Percentiles rank a stretch among this genome's conserved stretches.
phyloP scores from a whole-genome alignment of 176 grass and related monocot genomes.

The Lolium perenne region DNA sequence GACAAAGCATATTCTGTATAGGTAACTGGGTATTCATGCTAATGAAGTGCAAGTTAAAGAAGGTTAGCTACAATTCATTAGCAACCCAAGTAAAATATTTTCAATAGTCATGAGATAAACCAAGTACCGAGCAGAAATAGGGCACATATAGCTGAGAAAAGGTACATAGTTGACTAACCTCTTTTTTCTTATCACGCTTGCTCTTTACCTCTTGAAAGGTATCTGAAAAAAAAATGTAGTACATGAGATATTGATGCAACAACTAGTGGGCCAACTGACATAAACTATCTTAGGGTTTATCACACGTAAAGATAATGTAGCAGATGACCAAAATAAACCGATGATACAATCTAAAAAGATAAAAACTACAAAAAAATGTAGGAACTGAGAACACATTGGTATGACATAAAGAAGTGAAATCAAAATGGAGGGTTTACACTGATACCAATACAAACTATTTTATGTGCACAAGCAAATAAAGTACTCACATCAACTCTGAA shows the following conservation, averaged over 20 bases:
- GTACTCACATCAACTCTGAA: background rate
- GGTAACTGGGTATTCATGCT: background rate
- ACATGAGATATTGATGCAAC: conserved; percentile 37
- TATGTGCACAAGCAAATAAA: conserved; percentile 22
- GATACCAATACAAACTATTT: conserved; percentile 8
- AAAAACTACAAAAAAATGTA: background rate
- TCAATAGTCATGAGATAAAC: conserved; percentile 11
- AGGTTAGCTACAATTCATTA: conserved; percentile 13
- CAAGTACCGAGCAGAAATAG: background rate
- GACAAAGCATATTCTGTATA: conserved; percentile 10
- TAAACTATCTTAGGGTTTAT: background rate
- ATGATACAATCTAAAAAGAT: background rate
- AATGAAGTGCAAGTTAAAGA: background rate
- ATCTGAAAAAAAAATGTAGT: conserved; percentile 53
- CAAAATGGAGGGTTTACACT: background rate
- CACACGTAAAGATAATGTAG: conserved; percentile 3
- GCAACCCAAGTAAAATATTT: conserved; percentile 21
- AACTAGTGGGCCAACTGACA: background rate
- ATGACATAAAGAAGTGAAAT: conserved; percentile 6
- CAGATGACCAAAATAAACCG: background rate
- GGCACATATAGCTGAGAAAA: conserved; percentile 7
- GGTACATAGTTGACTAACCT: conserved; percentile 43
- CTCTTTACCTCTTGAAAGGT: conserved; percentile 90
- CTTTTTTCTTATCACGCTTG: conserved; percentile 88
- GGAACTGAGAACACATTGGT: background rate